Conservation (phyloP, 805 yeast species). For the Starmerella gropengiesseri region DNA sequence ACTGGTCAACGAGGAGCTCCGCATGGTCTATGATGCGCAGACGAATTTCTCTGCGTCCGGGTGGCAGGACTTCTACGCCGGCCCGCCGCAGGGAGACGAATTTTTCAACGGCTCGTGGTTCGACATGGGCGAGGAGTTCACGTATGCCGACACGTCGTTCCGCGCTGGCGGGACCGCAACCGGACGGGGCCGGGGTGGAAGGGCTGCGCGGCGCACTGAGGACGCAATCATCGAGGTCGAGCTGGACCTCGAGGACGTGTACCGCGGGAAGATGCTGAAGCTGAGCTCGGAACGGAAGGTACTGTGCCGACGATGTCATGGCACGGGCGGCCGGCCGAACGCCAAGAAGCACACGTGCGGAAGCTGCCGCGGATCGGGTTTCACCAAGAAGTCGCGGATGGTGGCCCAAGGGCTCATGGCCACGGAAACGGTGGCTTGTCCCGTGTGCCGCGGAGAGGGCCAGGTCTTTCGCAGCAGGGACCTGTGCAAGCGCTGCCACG, state of each 20-base stretch:
- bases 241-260: constrained; percentile 69
- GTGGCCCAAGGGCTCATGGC: constrained; percentile 70
- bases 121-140: constrained; percentile 5
- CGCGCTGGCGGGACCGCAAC: constrained; percentile 21
- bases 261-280: constrained; percentile 75
- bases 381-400: constrained; percentile 45
- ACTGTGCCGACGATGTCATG: constrained; percentile 62
- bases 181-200: constrained; percentile 23
- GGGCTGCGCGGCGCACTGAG: constrained; percentile 37
- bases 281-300: constrained; percentile 60
- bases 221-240: constrained; percentile 59
- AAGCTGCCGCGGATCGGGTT: constrained; percentile 65
- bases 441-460: constrained; percentile 64
- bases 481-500: constrained; percentile 66
- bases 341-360: constrained; percentile 50
- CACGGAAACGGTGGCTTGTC: constrained; percentile 50
- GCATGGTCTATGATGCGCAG: constrained; percentile 30
- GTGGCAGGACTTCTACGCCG: constrained; percentile 29
- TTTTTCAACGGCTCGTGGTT: constrained; percentile 3
- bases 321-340: constrained; percentile 58
- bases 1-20: constrained; percentile 47
- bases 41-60: constrained; percentile 29
- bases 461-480: constrained; percentile 50
- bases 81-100: constrained; percentile 5
- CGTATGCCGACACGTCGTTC: neutral